Evolutionary conservation across 2,329 filamentous ascomycete genomes (phyloP).

Genomic region (Aspergillus oerlinghausenensis): DNA sequence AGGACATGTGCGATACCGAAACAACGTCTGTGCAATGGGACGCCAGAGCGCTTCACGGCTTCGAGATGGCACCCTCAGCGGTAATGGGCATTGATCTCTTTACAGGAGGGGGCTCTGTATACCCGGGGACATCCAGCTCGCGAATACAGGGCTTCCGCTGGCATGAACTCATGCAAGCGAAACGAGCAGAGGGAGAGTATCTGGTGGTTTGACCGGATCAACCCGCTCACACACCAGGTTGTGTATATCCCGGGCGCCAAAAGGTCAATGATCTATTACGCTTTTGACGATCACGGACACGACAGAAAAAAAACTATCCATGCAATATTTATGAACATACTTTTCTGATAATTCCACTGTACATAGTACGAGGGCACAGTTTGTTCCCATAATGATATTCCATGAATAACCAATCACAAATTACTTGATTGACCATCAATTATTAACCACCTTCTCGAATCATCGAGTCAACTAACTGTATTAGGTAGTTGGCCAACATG

Average conservation of each 20-base stretch:
- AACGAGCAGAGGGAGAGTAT: slow-evolving; percentile 35
- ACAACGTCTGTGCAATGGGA: neutral
- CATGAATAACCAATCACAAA: neutral
- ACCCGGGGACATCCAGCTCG: neutral
- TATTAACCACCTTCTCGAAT: neutral
- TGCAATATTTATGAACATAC: neutral
- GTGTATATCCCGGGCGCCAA: neutral
- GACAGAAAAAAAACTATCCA: neutral
- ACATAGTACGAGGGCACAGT: neutral
- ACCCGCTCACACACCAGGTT: neutral
- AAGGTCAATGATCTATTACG: neutral
- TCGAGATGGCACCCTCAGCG: neutral
- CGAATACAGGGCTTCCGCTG: slow-evolving; percentile 32
- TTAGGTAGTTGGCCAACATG: neutral
- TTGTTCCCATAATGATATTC: neutral
- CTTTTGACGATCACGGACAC: neutral
- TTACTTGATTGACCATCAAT: neutral
- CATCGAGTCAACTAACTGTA: neutral
- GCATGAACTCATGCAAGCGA: slow-evolving; percentile 34
- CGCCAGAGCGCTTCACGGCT: neutral
- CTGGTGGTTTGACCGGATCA: slow-evolving; percentile 30
- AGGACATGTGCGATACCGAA: slow-evolving; percentile 11
- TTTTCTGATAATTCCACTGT: neutral
- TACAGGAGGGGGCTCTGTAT: slow-evolving; percentile 2
- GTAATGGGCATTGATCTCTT: neutral